Percentiles rank a stretch among this genome's conserved stretches.
Conservation (phyloP, 192 early-diverging fungal genomes). For the Dimargaris xerosporica region DNA sequence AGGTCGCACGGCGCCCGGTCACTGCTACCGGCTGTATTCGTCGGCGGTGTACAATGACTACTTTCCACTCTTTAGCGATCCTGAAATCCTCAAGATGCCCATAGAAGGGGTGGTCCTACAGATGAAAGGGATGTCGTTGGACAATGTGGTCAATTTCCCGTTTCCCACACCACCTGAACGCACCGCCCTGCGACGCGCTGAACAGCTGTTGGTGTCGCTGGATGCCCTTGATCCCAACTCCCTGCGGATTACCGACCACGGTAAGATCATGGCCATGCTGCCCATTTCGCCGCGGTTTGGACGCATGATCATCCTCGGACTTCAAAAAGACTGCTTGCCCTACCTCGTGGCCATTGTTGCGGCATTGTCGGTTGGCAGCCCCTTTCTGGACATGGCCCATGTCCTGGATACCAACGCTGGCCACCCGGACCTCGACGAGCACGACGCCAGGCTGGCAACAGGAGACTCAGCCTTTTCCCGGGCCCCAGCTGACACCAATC, state of each 20-base stretch:
- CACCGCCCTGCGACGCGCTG: slow-evolving; percentile 56
- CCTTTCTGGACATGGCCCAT: slow-evolving; percentile 67
- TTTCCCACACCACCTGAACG: slow-evolving; percentile 88
- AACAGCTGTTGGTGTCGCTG: slow-evolving; percentile 62
- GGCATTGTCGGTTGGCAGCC: slow-evolving; percentile 83
- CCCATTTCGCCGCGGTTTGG: slow-evolving; percentile 80
- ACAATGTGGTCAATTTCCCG: slow-evolving; percentile 89
- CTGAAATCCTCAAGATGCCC: slow-evolving; percentile 87
- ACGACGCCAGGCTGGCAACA: slow-evolving; percentile 34
- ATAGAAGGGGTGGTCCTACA: slow-evolving; percentile 92
- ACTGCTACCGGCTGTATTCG: slow-evolving; percentile 90
- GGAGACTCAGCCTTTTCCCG: slow-evolving; percentile 27
- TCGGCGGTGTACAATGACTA: slow-evolving; percentile 86
- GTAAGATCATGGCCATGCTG: slow-evolving; percentile 76
- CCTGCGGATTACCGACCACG: slow-evolving; percentile 62
- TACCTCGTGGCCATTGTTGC: slow-evolving; percentile 87
- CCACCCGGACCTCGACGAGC: slow-evolving; percentile 16
- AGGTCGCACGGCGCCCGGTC: slow-evolving; percentile 87
- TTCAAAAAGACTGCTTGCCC: slow-evolving; percentile 68
- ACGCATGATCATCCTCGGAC: slow-evolving; percentile 69
- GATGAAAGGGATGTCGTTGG: slow-evolving; percentile 97
- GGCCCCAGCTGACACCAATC: slow-evolving; percentile 33
- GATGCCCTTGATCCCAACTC: slow-evolving; percentile 53
- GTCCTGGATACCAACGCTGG: slow-evolving; percentile 27
- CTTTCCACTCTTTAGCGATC: slow-evolving; percentile 68